A percentile compares a stretch with the other conserved stretches of the same genome.
phyloP scores from a whole-genome alignment of 345 rosid species.

The Salix brachista region DNA sequence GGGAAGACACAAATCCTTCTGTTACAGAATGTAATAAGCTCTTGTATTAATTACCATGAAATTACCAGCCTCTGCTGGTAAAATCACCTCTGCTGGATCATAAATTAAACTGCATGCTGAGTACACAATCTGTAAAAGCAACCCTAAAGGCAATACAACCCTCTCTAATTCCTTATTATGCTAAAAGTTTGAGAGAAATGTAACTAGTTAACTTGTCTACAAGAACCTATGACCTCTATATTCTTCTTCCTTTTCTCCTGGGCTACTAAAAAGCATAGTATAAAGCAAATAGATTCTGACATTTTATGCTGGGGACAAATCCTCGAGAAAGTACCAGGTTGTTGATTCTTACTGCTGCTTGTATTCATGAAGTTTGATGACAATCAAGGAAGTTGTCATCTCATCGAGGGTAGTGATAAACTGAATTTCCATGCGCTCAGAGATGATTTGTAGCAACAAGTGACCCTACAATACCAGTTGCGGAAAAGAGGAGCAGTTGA shows the following conservation, averaged over 20 bases:
- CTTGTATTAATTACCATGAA: background rate
- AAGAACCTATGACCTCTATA: constrained; percentile 51
- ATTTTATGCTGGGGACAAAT: constrained; percentile 17
- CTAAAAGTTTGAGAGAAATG: constrained; percentile 41
- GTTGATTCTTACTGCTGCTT: constrained; percentile 23
- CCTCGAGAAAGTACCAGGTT: constrained; percentile 21
- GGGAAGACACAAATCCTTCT: background rate
- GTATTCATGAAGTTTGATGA: constrained; percentile 25
- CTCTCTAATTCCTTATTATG: constrained; percentile 41
- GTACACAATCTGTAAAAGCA: constrained; percentile 7
- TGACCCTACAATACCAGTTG: constrained; percentile 32
- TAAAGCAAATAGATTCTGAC: constrained; percentile 28
- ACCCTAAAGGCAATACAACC: constrained; percentile 23
- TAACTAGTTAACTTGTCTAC: constrained; percentile 39
- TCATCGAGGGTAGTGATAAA: constrained; percentile 24
- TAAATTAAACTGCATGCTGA: background rate
- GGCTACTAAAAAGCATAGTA: constrained; percentile 38
- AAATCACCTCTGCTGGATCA: constrained; percentile 1
- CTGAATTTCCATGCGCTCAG: constrained; percentile 19
- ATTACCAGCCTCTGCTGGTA: background rate
- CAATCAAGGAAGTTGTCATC: constrained; percentile 27
- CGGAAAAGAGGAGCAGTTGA: constrained; percentile 38
- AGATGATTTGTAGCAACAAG: constrained; percentile 40
- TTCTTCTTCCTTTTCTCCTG: constrained; percentile 30
- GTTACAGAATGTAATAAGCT: background rate